phyloP scores from a whole-genome alignment of 1,284 basidiomycete species.

The Pisolithus thermaeus region DNA sequence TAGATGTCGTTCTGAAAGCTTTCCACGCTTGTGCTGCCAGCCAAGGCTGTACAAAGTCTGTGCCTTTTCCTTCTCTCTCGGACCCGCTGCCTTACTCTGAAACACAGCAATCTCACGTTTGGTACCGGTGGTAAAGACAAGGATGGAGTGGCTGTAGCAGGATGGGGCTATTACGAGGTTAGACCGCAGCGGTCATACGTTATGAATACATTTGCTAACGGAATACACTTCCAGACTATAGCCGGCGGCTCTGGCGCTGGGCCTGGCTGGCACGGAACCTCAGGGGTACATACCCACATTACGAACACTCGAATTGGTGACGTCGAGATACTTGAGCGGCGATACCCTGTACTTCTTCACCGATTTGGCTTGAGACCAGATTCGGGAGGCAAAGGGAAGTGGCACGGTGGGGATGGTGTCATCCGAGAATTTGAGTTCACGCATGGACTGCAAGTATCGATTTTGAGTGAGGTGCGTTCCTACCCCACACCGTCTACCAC shows the following conservation, averaged over 20 bases:
- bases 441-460: conserved; percentile 81
- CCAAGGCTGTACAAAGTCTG: conserved; percentile 89
- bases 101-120: conserved; percentile 81
- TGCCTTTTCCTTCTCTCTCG: conserved; percentile 1
- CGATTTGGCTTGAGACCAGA: conserved; percentile 75
- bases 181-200: conserved; percentile 3
- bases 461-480: conserved; percentile 67
- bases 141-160: conserved; percentile 68
- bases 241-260: conserved; percentile 93
- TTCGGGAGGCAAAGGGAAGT: conserved; percentile 76
- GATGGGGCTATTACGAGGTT: conserved; percentile 95
- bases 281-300: conserved; percentile 86
- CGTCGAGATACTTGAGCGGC: conserved; percentile 87
- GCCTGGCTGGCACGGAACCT: conserved; percentile 85
- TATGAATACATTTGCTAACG: conserved; percentile 4
- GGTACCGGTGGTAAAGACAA: conserved; percentile 83
- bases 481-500: conserved; percentile 1
- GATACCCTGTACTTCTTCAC: conserved; percentile 84
- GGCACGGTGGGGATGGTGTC: conserved; percentile 83
- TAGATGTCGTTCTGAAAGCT: conserved; percentile 91
- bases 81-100: conserved; percentile 7
- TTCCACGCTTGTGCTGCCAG: conserved; percentile 91
- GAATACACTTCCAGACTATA: conserved; percentile 59
- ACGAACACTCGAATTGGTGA: conserved; percentile 94
- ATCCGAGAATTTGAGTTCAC: conserved; percentile 86